A percentile compares a stretch with the other conserved stretches of the same genome.
Evolutionary conservation across 257 asterid genomes (phyloP).

Genomic region (Echites panduratus): DNA sequence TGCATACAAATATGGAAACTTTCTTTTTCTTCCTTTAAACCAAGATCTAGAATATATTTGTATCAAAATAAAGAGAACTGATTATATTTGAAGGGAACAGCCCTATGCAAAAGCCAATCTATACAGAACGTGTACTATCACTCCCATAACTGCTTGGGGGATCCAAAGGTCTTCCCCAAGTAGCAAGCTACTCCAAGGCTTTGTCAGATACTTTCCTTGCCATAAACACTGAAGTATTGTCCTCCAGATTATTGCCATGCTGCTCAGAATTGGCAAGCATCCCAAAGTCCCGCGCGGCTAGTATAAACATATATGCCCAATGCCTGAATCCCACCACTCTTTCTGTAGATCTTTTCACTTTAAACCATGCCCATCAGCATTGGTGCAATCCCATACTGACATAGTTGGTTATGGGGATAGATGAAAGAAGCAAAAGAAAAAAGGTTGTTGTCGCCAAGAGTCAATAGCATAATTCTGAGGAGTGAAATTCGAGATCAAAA

Average conservation of each 20-base stretch:
- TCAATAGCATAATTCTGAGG: too few species aligned
- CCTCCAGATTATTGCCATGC: not conserved
- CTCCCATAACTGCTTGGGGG: not conserved
- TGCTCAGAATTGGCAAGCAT: not conserved
- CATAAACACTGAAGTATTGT: not conserved
- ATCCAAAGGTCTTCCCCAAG: not conserved
- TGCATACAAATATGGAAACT: not conserved
- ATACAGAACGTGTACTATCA: not conserved
- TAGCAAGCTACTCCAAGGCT: not conserved
- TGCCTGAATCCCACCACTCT: not conserved
- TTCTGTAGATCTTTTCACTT: too few species aligned
- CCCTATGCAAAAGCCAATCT: not conserved
- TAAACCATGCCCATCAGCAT: not conserved
- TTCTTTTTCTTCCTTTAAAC: not conserved
- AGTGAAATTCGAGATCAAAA: too few species aligned
- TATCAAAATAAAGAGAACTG: not conserved
- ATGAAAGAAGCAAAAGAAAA: too few species aligned
- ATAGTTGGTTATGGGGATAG: too few species aligned
- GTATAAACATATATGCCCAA: not conserved
- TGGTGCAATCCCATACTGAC: not conserved
- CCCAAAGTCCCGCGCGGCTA: not conserved
- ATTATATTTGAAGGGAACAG: not conserved
- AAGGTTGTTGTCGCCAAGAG: too few species aligned
- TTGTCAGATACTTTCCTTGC: not conserved
- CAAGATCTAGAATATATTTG: not conserved